Evolutionary conservation across 345 rosid genomes (phyloP).

Genomic region (Citrus maxima): DNA sequence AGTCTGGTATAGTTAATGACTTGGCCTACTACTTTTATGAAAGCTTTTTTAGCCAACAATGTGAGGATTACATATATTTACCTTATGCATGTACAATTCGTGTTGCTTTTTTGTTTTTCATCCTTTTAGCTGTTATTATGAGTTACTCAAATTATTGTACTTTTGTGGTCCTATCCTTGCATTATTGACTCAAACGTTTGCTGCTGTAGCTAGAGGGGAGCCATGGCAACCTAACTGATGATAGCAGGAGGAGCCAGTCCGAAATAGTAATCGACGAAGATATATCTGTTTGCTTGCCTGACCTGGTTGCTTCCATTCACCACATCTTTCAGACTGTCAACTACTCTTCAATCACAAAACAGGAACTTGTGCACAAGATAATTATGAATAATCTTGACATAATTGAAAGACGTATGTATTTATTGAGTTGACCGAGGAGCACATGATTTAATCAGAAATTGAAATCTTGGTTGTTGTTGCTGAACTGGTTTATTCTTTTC

Average conservation of each 20-base stretch:
- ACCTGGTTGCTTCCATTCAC: slow-evolving; percentile 38
- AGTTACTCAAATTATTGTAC: not conserved
- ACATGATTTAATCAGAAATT: not conserved
- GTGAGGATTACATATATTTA: not conserved
- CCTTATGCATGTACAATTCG: not conserved
- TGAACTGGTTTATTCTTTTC: not conserved
- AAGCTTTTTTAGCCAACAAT: not conserved
- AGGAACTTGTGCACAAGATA: slow-evolving; percentile 54
- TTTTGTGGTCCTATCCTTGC: not conserved
- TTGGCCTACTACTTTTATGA: not conserved
- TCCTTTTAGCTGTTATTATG: not conserved
- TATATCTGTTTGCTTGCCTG: slow-evolving; percentile 27
- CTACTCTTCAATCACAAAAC: slow-evolving; percentile 42
- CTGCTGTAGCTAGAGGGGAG: slow-evolving; percentile 14
- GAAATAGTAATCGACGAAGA: slow-evolving; percentile 6
- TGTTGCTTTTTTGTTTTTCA: not conserved
- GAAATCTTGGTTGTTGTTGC: not conserved
- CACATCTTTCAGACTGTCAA: slow-evolving; percentile 30
- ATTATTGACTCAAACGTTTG: not conserved
- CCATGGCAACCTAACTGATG: not conserved
- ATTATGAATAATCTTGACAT: slow-evolving; percentile 35
- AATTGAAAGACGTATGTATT: slow-evolving; percentile 36
- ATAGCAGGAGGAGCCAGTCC: not conserved
- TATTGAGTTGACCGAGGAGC: not conserved
- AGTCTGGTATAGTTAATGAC: not conserved